Evolutionary conservation across 345 rosid genomes (phyloP).

Genomic region (Mangifera indica): DNA sequence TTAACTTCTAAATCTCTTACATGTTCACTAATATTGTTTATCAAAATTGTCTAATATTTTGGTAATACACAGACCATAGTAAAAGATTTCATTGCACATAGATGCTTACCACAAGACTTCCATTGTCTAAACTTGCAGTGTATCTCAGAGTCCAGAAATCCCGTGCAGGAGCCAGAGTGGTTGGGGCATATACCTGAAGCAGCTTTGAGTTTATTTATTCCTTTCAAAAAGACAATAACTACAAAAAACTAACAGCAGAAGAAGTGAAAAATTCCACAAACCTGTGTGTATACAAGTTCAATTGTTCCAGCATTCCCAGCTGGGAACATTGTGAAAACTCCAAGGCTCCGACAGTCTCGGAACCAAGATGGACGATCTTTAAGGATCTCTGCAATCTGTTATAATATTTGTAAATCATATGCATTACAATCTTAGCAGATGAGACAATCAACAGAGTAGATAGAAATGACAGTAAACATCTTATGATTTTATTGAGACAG

Average conservation of each 20-base stretch:
- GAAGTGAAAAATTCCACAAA: conserved; percentile 18
- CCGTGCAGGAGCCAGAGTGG: conserved; percentile 97
- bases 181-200: conserved; percentile 85
- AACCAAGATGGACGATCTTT: conserved; percentile 98
- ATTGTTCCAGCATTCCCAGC: conserved; percentile 95
- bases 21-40: background rate
- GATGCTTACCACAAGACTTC: conserved; percentile 91
- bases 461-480: background rate
- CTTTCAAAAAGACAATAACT: background rate
- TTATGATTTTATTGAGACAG: background rate
- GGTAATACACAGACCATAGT: background rate
- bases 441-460: background rate
- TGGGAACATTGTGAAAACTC: conserved; percentile 92
- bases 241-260: conserved; percentile 4
- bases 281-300: conserved; percentile 95
- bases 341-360: conserved; percentile 98
- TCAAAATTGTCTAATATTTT: conserved; percentile 1
- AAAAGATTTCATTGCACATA: background rate
- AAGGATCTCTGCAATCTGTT: conserved; percentile 95
- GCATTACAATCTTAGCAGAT: background rate
- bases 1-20: background rate
- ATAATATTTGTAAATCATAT: background rate
- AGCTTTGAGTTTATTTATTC: conserved; percentile 14
- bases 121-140: conserved; percentile 86
- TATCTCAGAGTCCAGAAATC: conserved; percentile 99